A percentile compares a stretch with the other conserved stretches of the same genome.
These are phyloP conservation scores for Nemania sp. DNA, from an alignment of 2,329 filamentous ascomycete genomes.

Conservation along the genomic window DNA sequence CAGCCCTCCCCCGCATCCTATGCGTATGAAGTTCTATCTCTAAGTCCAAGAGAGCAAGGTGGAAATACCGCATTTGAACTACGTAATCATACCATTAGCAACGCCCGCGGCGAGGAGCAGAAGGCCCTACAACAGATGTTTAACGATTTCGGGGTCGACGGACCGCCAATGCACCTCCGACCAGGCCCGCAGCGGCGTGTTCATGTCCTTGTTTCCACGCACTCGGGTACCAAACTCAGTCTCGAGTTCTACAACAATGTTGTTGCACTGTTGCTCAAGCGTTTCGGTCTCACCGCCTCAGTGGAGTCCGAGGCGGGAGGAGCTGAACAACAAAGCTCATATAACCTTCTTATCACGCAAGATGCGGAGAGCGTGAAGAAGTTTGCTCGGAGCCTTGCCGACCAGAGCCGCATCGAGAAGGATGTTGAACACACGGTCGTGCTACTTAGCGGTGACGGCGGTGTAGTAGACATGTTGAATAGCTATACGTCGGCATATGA, in stretches of 20 bases:
- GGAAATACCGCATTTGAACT: constrained; percentile 40
- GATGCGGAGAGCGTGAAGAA: constrained; percentile 72
- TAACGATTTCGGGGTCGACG: constrained; percentile 52
- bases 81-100: constrained; percentile 45
- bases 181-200: constrained; percentile 51
- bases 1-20: constrained; percentile 15
- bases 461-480: constrained; percentile 85
- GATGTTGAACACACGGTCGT: constrained; percentile 69
- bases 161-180: constrained; percentile 55
- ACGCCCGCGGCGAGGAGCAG: constrained; percentile 42
- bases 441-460: constrained; percentile 89
- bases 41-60: constrained; percentile 50
- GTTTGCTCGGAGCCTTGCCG: constrained; percentile 63
- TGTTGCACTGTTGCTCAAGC: constrained; percentile 66
- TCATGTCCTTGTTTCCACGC: constrained; percentile 76
- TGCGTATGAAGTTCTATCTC: constrained; percentile 54
- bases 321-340: constrained; percentile 47
- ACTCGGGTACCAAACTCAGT: constrained; percentile 72
- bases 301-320: constrained; percentile 26
- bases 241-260: constrained; percentile 66
- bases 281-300: constrained; percentile 55
- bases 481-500: constrained; percentile 52
- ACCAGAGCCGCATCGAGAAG: constrained; percentile 38
- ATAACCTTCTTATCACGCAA: constrained; percentile 71
- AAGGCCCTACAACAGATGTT: constrained; percentile 55